Percentiles rank a stretch among this genome's conserved stretches.
These are phyloP conservation scores for Chytriomyces sp. DNA, from an alignment of 192 early-diverging fungal species.

Conservation along the genomic window DNA sequence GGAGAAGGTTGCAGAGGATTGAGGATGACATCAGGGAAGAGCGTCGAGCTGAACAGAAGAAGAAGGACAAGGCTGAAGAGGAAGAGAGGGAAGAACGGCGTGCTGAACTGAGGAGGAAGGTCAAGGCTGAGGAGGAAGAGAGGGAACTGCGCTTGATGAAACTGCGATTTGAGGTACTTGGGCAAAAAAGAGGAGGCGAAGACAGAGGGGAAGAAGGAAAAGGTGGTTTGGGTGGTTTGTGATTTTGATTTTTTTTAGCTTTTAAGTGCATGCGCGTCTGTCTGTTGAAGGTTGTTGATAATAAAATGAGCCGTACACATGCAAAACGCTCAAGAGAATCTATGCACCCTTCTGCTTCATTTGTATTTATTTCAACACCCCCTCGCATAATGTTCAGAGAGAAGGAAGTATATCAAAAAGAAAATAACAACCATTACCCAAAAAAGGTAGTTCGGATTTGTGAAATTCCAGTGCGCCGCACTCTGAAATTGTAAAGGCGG, in stretches of 20 bases:
- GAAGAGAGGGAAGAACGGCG: background rate
- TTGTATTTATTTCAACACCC: too few relatives aligned
- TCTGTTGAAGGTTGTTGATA: too few relatives aligned
- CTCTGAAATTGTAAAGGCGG: slow-evolving; percentile 21
- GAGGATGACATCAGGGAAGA: background rate
- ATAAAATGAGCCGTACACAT: too few relatives aligned
- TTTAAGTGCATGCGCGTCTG: too few relatives aligned
- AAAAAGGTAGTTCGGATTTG: slow-evolving; percentile 15
- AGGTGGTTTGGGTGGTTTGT: too few relatives aligned
- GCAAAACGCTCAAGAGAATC: too few relatives aligned
- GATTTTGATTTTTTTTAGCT: too few relatives aligned
- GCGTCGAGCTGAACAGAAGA: background rate
- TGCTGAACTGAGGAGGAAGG: background rate
- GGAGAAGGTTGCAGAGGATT: background rate
- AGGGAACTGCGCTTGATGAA: background rate
- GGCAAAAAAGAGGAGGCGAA: background rate
- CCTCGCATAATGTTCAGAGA: too few relatives aligned
- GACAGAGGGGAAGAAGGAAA: background rate
- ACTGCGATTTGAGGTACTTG: background rate
- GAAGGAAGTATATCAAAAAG: too few relatives aligned
- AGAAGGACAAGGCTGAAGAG: background rate
- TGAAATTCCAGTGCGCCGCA: slow-evolving; percentile 10
- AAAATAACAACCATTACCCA: too few relatives aligned
- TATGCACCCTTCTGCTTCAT: too few relatives aligned
- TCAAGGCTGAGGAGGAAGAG: background rate